These are phyloP conservation scores for Zygnema circumcarinatum DNA, from an alignment of 139 green algal genomes.

Conservation along the genomic window DNA sequence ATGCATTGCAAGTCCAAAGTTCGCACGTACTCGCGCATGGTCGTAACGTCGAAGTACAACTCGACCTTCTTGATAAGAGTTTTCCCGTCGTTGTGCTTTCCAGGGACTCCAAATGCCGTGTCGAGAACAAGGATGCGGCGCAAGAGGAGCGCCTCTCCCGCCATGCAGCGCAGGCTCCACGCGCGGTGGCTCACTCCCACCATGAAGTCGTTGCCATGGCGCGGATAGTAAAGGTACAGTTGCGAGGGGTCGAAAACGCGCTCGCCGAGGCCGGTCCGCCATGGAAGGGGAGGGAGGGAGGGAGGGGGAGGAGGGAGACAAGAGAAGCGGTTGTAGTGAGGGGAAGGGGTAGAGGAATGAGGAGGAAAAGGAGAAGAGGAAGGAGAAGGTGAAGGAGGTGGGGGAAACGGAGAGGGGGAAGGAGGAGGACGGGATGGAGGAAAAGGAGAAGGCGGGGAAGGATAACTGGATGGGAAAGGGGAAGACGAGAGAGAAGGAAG, in stretches of 20 bases:
- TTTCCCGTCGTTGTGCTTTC: too few relatives aligned
- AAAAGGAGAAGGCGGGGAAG: neutral
- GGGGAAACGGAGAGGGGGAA: neutral
- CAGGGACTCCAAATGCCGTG: too few relatives aligned
- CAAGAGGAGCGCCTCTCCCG: too few relatives aligned
- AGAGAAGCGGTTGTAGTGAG: neutral
- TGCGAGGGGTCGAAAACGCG: neutral
- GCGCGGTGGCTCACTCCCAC: too few relatives aligned
- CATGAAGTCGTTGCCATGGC: neutral
- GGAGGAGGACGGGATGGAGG: too few relatives aligned
- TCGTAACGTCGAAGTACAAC: too few relatives aligned
- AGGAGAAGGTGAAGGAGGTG: slow-evolving; percentile 1
- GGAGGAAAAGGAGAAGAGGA: neutral
- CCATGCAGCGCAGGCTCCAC: too few relatives aligned
- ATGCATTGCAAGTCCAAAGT: too few relatives aligned
- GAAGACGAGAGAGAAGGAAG: neutral
- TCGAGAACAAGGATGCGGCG: too few relatives aligned
- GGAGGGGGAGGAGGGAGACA: neutral
- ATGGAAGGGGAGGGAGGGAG: neutral
- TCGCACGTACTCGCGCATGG: too few relatives aligned
- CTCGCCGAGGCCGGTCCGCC: neutral
- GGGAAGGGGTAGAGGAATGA: neutral
- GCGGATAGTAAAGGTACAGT: neutral
- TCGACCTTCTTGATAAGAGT: too few relatives aligned
- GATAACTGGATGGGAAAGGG: neutral